These are phyloP conservation scores for Rubia occidens DNA, from an alignment of 305 asterid genomes.

Conservation along the genomic window DNA sequence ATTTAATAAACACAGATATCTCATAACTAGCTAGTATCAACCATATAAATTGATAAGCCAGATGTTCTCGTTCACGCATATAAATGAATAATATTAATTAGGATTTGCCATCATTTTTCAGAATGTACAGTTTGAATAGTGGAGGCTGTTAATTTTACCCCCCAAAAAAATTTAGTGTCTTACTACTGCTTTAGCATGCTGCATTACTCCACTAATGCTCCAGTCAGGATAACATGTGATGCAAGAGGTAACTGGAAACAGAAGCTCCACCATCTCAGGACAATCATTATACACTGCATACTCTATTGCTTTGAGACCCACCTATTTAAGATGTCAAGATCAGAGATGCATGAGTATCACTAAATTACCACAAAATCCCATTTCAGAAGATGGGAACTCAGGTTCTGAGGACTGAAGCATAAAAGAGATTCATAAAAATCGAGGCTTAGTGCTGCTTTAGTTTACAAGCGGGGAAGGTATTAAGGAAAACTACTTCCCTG, in stretches of 20 bases:
- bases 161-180: not conserved
- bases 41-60: not conserved
- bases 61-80: not conserved
- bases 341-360: not conserved
- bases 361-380: not conserved
- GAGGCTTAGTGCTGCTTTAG: not conserved
- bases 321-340: constrained; percentile 8
- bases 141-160: not conserved
- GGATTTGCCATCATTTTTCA: not conserved
- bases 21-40: not conserved
- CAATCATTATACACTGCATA: constrained; percentile 18
- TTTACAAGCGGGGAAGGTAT: not conserved
- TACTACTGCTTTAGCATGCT: constrained; percentile 7
- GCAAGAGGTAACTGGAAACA: constrained; percentile 22
- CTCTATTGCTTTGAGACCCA: constrained; percentile 25
- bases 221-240: constrained; percentile 22
- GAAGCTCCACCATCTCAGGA: constrained; percentile 10
- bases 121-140: not conserved
- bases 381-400: not conserved
- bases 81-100: not conserved
- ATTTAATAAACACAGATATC: not conserved
- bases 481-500: not conserved
- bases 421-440: not conserved
- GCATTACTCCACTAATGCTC: constrained; percentile 24
- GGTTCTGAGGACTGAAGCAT: not conserved